Percentiles rank a stretch among this genome's conserved stretches.
These are phyloP conservation scores for Teunomyces tritomae DNA, from an alignment of 805 yeast species.

Conservation along the genomic window DNA sequence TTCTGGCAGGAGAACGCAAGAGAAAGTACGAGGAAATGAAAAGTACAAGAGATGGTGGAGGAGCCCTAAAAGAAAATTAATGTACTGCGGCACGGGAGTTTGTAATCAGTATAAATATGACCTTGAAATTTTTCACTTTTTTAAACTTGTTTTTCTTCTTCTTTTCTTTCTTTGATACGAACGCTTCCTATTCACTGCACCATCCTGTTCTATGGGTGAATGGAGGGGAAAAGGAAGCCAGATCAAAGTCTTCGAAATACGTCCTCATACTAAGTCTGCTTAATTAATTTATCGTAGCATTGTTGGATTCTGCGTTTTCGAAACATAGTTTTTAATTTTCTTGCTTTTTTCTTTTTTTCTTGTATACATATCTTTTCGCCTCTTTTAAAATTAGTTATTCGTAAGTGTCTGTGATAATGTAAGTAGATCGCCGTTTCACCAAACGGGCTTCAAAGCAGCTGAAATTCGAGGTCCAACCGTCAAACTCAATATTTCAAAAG, in stretches of 20 bases:
- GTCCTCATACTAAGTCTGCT: slow-evolving; percentile 36
- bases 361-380: neutral
- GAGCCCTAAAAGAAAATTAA: neutral
- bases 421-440: no score
- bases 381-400: neutral
- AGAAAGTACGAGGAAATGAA: slow-evolving; percentile 50
- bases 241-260: slow-evolving; percentile 24
- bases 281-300: slow-evolving; percentile 11
- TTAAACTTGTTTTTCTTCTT: slow-evolving; percentile 3
- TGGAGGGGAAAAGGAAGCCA: slow-evolving; percentile 42
- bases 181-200: slow-evolving; percentile 42
- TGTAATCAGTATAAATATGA: neutral
- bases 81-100: neutral
- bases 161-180: slow-evolving; percentile 32
- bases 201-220: slow-evolving; percentile 30
- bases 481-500: no score
- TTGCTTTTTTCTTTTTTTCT: neutral
- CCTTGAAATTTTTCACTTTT: neutral
- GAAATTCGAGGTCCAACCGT: no score
- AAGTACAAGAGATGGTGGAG: neutral
- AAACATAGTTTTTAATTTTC: slow-evolving; percentile 15
- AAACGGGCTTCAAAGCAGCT: no score
- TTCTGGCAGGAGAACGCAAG: slow-evolving; percentile 48
- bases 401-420: no score
- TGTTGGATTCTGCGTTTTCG: slow-evolving; percentile 42